Evolutionary conservation across 2,329 filamentous ascomycete genomes (phyloP), one percentile per base, ranked within the genome.

Genomic region (Aspergillus aculeatus): DNA sequence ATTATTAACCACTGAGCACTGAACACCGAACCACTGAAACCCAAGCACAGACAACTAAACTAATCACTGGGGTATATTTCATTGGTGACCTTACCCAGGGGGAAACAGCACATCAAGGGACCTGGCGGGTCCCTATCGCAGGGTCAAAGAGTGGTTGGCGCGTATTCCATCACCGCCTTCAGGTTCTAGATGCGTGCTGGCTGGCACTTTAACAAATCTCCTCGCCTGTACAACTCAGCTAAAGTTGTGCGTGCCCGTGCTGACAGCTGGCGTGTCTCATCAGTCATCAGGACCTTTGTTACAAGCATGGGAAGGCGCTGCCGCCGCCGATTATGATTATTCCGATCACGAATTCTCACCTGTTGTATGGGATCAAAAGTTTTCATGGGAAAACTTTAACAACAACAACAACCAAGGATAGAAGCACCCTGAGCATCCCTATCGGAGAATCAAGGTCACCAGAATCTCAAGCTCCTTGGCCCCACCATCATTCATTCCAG

Each of bases 141-240:
- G 38, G 14, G 14, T 44, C 38, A 44, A 44, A 44, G 38, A 19
- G 38, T 44, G 38, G 16, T 44, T 44, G 38, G 38, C 38, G 16
- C 38, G 38, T 19, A 19, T 44, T 19, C 16, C 7, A 44, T 35
- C 32, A 35, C 32, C 32, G 12, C 32, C 10, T 35, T 10, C 32
- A 35, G 32, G 38, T n/a, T 16, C 38, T 44, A 35, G 38, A 16
- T 44, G 38, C 38, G 14, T 16, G 38, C 38, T 44, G 38, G 38
- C 16, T 19, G 38, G 19, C 38, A 44, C 38, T 44, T 14, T 5
- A 9, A 44, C 38, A 44, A 44, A n/a, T 44, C 38, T 44, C 38
- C 38, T 44, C 24, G 16, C 35, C 38, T 56, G 47, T 24, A 56
- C 54, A 56, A 56, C 54, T 49, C 54, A 56, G 44, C 53, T 16